Evolutionary conservation across 225 moss, liverwort and hornwort genomes (phyloP).

Genomic region (Pseudisothecium myosuroides): DNA sequence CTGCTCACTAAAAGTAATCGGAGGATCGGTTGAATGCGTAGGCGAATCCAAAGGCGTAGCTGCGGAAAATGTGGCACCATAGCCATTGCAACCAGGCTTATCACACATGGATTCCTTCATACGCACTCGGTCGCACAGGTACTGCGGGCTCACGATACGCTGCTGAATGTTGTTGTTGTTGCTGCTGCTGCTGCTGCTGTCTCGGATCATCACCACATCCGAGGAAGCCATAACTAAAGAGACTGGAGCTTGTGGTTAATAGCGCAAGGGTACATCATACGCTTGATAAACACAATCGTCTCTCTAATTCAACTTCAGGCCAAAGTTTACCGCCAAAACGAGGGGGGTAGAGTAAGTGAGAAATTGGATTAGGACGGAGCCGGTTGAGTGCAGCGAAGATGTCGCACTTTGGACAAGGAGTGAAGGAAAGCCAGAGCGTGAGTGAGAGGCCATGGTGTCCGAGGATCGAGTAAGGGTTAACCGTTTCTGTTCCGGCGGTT

Average conservation of each 20-base stretch:
- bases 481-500: constrained; percentile 43
- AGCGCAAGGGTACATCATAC: neutral
- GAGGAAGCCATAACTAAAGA: constrained; percentile 7
- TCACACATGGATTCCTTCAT: neutral
- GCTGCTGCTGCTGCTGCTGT: neutral
- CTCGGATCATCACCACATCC: neutral
- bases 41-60: neutral
- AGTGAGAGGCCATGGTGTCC: neutral
- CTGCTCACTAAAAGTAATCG: constrained; percentile 23
- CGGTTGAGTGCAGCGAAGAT: neutral
- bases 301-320: neutral
- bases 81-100: neutral
- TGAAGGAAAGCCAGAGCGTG: neutral
- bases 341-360: neutral
- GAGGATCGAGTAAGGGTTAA: constrained; percentile 6
- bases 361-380: neutral
- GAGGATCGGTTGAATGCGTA: constrained; percentile 2
- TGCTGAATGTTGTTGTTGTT: neutral
- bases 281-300: neutral
- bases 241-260: neutral
- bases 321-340: neutral
- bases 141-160: neutral
- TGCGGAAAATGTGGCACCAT: neutral
- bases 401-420: neutral
- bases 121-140: neutral